These are phyloP conservation scores for Hanseniaspora uvarum DNA, from an alignment of 1,139 yeast genomes.

Conservation along the genomic window DNA sequence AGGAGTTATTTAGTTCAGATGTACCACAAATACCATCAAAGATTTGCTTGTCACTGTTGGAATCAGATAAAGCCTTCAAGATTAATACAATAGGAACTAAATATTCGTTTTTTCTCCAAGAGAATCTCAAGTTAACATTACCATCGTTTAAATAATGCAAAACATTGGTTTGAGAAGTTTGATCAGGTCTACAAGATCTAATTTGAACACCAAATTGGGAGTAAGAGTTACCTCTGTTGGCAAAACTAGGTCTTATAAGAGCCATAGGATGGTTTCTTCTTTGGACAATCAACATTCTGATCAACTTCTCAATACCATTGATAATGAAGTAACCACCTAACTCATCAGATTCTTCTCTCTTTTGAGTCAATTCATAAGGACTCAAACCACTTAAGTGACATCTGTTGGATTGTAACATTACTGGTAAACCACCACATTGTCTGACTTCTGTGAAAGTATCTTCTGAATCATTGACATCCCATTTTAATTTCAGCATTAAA, in stretches of 20 bases:
- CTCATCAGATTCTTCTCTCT: constrained; percentile 88
- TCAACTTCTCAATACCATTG: constrained; percentile 90
- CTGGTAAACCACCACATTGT: constrained; percentile 85
- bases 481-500: constrained; percentile 63
- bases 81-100: constrained; percentile 89
- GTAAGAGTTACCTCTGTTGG: constrained; percentile 86
- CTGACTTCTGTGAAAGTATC: constrained; percentile 63
- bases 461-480: constrained; percentile 81
- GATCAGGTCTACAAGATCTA: constrained; percentile 90
- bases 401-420: constrained; percentile 81
- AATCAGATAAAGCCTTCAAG: constrained; percentile 77
- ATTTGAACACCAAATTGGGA: constrained; percentile 87
- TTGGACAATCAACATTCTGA: constrained; percentile 95
- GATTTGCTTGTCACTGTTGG: constrained; percentile 77
- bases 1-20: constrained; percentile 72
- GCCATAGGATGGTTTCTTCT: constrained; percentile 98
- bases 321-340: constrained; percentile 93
- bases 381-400: constrained; percentile 80
- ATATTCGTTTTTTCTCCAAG: constrained; percentile 95
- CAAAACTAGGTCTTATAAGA: constrained; percentile 84
- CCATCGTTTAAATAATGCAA: constrained; percentile 92
- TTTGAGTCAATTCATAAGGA: constrained; percentile 67
- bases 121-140: constrained; percentile 87
- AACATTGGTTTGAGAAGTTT: constrained; percentile 93
- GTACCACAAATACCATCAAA: constrained; percentile 88